Evolutionary conservation across 169 alveolate species (phyloP), one percentile per base, ranked within the genome.

Genomic region (Plasmodium adleri): DNA sequence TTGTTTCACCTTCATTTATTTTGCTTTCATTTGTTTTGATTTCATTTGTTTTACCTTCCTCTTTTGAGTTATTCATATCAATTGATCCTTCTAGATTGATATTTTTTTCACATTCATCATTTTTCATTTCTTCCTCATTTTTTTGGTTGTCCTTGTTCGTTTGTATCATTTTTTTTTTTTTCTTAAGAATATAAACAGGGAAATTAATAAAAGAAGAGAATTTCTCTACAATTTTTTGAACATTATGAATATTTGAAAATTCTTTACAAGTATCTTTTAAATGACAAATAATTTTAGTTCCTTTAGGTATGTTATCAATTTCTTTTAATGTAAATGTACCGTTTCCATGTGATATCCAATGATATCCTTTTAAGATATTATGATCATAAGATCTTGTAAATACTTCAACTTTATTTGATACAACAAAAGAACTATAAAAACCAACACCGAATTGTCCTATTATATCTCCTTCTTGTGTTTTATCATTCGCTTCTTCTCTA

Each of bases 381-480:
- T 95, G 96, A 72, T 93, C 95, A 89, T 93, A 96, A 13, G 98
- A 92, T 13, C 96, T 92, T 8, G 97, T 75, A 47, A 94, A 90
- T 24, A 97, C 99, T 85, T 96, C 98, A n/a, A 97, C 98, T 22
- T 92, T 56, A 88, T 96, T 95, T n/a, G 98, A 96, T 17, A 97
- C 98, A 67, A 97, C 97, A 76, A 97, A 97, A n/a, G 97, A 88
- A 24, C 97, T 94, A 86, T 97, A 97, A 72, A 97, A 97, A 7
- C 99, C 99, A 6, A 97, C 98, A 32, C 99, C 99, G 88, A 97
- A 97, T 89, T 97, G 96, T 5, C 99, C 99, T 62, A 97, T 97
- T 50, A 97, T 96, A 17, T 94, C 94, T 17, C 93, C 62, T 72
- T 5, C 64, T 39, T 15, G 15, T 32, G 28, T 28, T 39, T 59